phyloP scores from a whole-genome alignment of 176 grass and related monocot genomes.

The Cenchrus purpureus region DNA sequence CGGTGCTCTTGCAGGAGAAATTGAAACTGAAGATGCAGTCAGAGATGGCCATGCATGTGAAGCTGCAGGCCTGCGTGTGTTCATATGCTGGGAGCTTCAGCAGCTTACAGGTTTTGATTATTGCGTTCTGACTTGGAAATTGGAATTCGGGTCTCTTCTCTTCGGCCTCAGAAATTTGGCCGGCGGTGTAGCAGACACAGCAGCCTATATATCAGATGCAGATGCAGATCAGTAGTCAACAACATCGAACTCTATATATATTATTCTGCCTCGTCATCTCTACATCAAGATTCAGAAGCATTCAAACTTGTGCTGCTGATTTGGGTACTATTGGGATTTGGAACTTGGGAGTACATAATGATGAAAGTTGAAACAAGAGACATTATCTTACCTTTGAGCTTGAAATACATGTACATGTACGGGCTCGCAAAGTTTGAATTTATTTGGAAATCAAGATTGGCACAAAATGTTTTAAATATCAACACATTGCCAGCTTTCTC shows the following conservation, averaged over 20 bases:
- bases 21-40: not conserved
- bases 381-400: not conserved
- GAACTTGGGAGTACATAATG: not conserved
- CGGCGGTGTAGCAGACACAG: not conserved
- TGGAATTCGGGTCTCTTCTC: not conserved
- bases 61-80: not conserved
- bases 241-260: not conserved
- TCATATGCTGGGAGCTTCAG: not conserved
- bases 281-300: not conserved
- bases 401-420: not conserved
- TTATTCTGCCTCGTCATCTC: not conserved
- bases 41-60: not conserved
- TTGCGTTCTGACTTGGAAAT: not conserved
- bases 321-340: not conserved
- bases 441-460: not conserved
- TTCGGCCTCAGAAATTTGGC: slow-evolving; percentile 2
- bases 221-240: not conserved
- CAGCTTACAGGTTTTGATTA: not conserved
- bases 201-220: not conserved
- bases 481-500: too few relatives aligned
- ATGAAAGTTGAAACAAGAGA: not conserved
- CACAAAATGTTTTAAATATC: too few relatives aligned
- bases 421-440: not conserved
- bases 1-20: not conserved
- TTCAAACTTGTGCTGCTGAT: not conserved